These are phyloP conservation scores for Ophiostoma sp. DNA, from an alignment of 2,329 filamentous ascomycete genomes.

Conservation along the genomic window DNA sequence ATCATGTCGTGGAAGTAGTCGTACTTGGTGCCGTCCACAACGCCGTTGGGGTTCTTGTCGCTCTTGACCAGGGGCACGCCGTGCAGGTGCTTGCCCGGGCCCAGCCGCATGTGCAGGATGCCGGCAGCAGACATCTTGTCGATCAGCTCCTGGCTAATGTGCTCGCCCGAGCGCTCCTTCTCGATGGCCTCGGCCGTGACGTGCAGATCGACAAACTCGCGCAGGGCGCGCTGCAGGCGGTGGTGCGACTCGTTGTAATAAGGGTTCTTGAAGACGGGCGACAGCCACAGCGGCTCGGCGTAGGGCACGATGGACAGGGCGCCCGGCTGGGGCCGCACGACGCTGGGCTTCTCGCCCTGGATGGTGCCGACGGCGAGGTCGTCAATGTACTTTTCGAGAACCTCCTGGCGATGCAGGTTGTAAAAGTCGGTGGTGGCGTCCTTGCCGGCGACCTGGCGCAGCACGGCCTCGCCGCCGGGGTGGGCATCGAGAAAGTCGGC, in stretches of 20 bases:
- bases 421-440: conserved; percentile 83
- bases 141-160: conserved; percentile 67
- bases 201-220: conserved; percentile 67
- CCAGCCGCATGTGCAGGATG: conserved; percentile 74
- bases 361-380: conserved; percentile 70
- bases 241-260: conserved; percentile 76
- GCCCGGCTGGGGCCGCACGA: conserved; percentile 63
- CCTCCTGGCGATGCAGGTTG: conserved; percentile 86
- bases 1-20: conserved; percentile 85
- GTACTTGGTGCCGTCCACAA: conserved; percentile 70
- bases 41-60: conserved; percentile 45
- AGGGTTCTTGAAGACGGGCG: conserved; percentile 62
- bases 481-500: conserved; percentile 81
- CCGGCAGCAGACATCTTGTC: conserved; percentile 70
- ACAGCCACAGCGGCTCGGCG: conserved; percentile 78
- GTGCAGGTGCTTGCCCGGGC: conserved; percentile 75
- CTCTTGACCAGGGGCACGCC: conserved; percentile 56
- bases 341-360: conserved; percentile 66
- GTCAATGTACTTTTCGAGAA: conserved; percentile 71
- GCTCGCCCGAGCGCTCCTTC: conserved; percentile 67
- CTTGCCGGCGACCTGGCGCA: conserved; percentile 72
- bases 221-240: conserved; percentile 61
- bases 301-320: conserved; percentile 76
- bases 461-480: conserved; percentile 73
- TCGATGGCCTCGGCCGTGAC: conserved; percentile 69